Conservation (phyloP, 306 rosid species). For the Alnus glutinosa region DNA sequence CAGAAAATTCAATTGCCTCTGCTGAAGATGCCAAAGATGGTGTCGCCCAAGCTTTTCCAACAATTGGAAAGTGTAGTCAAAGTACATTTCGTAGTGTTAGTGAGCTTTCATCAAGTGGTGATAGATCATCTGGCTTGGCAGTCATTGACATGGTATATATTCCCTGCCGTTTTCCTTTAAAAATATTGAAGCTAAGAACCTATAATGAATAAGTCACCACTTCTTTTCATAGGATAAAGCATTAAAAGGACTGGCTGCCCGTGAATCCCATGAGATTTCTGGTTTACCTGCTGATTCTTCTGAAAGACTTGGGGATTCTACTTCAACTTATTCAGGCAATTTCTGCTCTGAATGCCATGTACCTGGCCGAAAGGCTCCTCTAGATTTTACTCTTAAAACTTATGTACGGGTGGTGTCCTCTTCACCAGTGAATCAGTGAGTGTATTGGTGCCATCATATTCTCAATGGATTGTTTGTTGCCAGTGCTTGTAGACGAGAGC, state of each 20-base stretch:
- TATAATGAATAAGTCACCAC: slow-evolving; percentile 17
- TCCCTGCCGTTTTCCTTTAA: slow-evolving; percentile 12
- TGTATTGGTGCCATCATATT: slow-evolving; percentile 3
- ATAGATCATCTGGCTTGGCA: slow-evolving; percentile 51
- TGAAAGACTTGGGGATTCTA: slow-evolving; percentile 36
- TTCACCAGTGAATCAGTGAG: slow-evolving; percentile 62
- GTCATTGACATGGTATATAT: slow-evolving; percentile 72
- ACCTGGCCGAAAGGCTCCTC: slow-evolving; percentile 71
- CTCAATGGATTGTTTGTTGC: background rate
- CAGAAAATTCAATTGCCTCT: slow-evolving; percentile 41
- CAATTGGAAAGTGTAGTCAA: slow-evolving; percentile 56
- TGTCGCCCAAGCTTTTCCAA: slow-evolving; percentile 37
- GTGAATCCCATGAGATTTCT: slow-evolving; percentile 30
- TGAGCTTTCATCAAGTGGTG: slow-evolving; percentile 68
- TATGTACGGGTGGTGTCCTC: slow-evolving; percentile 67
- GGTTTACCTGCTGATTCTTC: slow-evolving; percentile 49
- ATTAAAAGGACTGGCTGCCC: slow-evolving; percentile 67
- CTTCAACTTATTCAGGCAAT: slow-evolving; percentile 39
- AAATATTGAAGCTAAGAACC: background rate
- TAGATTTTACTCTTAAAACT: slow-evolving; percentile 91
- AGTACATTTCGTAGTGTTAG: slow-evolving; percentile 75
- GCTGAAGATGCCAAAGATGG: slow-evolving; percentile 34
- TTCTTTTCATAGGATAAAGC: slow-evolving; percentile 70
- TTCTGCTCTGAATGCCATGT: slow-evolving; percentile 48
- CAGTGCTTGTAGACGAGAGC: background rate